Evolutionary conservation across 2,329 filamentous ascomycete species (phyloP).

Genomic region (Fusarium veterinarium): DNA sequence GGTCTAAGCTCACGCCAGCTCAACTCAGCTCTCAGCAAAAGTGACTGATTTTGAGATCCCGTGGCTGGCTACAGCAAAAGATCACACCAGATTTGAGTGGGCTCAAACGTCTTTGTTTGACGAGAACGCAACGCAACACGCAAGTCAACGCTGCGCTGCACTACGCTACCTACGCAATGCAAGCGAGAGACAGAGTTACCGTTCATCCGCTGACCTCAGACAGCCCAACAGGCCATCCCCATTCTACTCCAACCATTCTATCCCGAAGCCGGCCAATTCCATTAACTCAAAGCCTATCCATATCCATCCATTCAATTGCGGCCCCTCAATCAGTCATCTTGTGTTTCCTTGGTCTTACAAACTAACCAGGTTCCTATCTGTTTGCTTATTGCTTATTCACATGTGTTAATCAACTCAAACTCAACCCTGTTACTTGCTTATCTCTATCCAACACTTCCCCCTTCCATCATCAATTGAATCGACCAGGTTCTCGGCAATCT

Average conservation of each 20-base stretch:
- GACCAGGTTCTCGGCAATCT: constrained; percentile 25
- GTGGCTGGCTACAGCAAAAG: constrained; percentile 18
- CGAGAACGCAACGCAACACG: constrained; percentile 3
- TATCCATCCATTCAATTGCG: constrained; percentile 20
- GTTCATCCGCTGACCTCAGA: constrained; percentile 36
- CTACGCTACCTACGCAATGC: neutral
- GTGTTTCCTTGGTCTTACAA: constrained; percentile 7
- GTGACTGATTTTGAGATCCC: constrained; percentile 23
- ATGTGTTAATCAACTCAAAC: neutral
- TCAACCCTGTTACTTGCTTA: constrained; percentile 10
- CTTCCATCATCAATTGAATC: constrained; percentile 14
- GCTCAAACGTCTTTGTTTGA: constrained; percentile 15
- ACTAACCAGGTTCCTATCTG: neutral
- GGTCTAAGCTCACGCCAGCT: constrained; percentile 26
- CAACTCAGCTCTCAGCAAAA: constrained; percentile 10
- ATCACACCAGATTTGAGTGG: constrained; percentile 30
- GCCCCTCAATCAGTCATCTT: constrained; percentile 27
- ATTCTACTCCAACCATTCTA: constrained; percentile 10
- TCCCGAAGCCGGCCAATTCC: constrained; percentile 39
- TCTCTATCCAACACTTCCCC: constrained; percentile 11
- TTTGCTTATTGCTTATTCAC: constrained; percentile 3
- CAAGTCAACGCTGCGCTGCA: neutral
- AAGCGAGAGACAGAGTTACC: constrained; percentile 20
- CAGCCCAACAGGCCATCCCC: constrained; percentile 20
- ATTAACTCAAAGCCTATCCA: constrained; percentile 4